Percentiles rank a stretch among this genome's conserved stretches.
Evolutionary conservation across 106 monocot genomes (phyloP).

Genomic region (Agapanthus africanus): DNA sequence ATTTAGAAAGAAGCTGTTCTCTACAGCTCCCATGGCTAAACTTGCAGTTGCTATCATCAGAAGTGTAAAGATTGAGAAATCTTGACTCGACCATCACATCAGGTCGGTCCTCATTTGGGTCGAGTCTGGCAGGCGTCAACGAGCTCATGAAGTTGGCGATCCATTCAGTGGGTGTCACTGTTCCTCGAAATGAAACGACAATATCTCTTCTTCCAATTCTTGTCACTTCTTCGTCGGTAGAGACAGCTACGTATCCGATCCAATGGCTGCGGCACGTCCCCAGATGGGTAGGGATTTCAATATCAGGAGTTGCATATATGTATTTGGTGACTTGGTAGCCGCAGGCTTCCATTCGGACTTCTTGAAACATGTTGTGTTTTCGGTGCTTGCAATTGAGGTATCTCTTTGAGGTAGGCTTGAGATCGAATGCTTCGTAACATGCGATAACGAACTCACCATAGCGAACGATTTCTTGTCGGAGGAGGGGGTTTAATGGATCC

Average conservation of each 20-base stretch:
- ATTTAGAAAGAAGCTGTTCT: conserved; percentile 40
- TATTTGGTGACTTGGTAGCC: conserved; percentile 45
- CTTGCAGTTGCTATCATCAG: conserved; percentile 22
- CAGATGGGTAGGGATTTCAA: conserved; percentile 22
- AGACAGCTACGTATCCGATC: conserved; percentile 55
- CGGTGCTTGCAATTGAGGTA: conserved; percentile 50
- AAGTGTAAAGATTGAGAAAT: conserved; percentile 52
- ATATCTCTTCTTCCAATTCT: conserved; percentile 41
- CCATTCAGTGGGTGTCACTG: conserved; percentile 45
- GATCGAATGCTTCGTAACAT: conserved; percentile 54
- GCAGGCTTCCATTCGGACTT: conserved; percentile 16
- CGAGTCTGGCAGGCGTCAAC: conserved; percentile 32
- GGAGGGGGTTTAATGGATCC: conserved; percentile 29
- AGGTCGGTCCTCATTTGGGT: conserved; percentile 29
- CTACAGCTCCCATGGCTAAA: conserved; percentile 46
- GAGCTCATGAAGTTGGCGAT: conserved; percentile 52
- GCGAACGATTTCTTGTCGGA: conserved; percentile 39
- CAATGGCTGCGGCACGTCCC: conserved; percentile 33
- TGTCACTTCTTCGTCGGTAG: conserved; percentile 18
- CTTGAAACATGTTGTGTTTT: conserved; percentile 19
- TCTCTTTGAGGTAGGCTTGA: conserved; percentile 36
- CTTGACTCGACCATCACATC: conserved; percentile 48
- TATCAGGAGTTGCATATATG: conserved; percentile 40
- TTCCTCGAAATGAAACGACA: conserved; percentile 43
- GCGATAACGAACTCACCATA: conserved; percentile 43